Base-by-base conservation (phyloP, 129 eudicot genomes). In the Artemisia annua region DNA sequence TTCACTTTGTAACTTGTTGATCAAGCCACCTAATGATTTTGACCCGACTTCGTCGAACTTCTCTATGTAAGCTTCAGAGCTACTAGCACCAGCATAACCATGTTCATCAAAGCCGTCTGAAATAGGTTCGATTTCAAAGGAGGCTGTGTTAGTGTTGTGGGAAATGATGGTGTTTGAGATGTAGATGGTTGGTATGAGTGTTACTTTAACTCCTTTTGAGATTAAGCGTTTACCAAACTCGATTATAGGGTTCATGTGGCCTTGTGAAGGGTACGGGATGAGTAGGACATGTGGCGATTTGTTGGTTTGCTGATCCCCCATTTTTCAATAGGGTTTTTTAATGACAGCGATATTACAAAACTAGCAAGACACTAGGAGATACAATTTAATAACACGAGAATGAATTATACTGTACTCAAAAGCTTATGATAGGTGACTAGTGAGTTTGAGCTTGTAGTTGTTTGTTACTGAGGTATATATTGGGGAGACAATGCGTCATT, bases 181-280 rank as follows among this genome's bases (percentile, higher is more conserved):
- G 30, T 32, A 52, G 11, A 13, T 20, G 19, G 86, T 72, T 16
- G 78, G 67, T 14, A 83, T 7, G 5, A 86, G 55, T 11, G 91
- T 83, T 20, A 73, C 59, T 63, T 60, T 67, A 1, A 83, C 59
- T 4, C 73, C 84, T 67, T 75, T 83, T n/a, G 80, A 71, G 49
- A 62, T 55, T 3, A 85, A 49, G 17, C 82, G 76, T 58, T 80
- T 84, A 64, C 78, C 77, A 48, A 84, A 73, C 18, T 80, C 83
- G 52, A 80, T 22, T 20, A 77, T 1, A 17, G 88, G 88, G 63
- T 80, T 84, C 20, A 84, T 80, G 54, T 84, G 87, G 18, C 87
- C 85, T 84, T 84, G 84, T 54, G 67, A 4, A 46, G 87, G 77
- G 54, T 62, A 84, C 10, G 88, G 80, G 73, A 83, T 4, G 7